Evolutionary conservation across 345 rosid genomes (phyloP), one percentile per base, ranked within the genome.

Genomic region (Pugionium dolabratum): DNA sequence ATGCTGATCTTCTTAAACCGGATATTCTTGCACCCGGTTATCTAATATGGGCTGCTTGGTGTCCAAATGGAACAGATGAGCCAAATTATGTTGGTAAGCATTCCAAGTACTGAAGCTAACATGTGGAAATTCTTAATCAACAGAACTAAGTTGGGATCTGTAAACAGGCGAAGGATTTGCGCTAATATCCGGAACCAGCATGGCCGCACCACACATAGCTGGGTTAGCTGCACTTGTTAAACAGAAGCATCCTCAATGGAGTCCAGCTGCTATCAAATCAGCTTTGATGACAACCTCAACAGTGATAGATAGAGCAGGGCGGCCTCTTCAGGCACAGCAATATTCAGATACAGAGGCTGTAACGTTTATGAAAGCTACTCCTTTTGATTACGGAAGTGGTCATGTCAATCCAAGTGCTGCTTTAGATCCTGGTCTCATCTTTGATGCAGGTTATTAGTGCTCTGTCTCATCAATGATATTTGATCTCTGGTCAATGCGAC

Each of bases 41-140:
- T 74, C 88, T 95, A 56, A 95, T 95, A 58, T 95, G 99, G 99
- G 96, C 99, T 56, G 99, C 99, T 58, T 95, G 99, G 99, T 89
- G 91, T 56, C 93, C 87, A 4, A 95, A 95, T 67, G 99, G 99
- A 78, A 95, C 97, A 3, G 99, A 95, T 44, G 99, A 95, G 54
- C 76, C 91, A 41, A 95, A 95, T 75, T 95, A 79, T 31, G 77
- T 76, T 26, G 99, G 99, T 94, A 89, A 80, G 73, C 39, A 40
- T 26, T 47, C 30, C 7, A 37, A 62, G 29, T 6, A 44, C 42
- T 44, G 50, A 45, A 54, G 40, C 67, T 70, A 36, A 31, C 57
- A 43, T 45, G 50, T 66, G 27, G 31, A 33, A 36, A 18, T 51
- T 48, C 62, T 36, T 62, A 32, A 6, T 45, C 56, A 62, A 30